Percentiles rank a stretch among this genome's conserved stretches.
Evolutionary conservation across 208 protist species (phyloP).

Genomic region (Trypanosoma conorhini): DNA sequence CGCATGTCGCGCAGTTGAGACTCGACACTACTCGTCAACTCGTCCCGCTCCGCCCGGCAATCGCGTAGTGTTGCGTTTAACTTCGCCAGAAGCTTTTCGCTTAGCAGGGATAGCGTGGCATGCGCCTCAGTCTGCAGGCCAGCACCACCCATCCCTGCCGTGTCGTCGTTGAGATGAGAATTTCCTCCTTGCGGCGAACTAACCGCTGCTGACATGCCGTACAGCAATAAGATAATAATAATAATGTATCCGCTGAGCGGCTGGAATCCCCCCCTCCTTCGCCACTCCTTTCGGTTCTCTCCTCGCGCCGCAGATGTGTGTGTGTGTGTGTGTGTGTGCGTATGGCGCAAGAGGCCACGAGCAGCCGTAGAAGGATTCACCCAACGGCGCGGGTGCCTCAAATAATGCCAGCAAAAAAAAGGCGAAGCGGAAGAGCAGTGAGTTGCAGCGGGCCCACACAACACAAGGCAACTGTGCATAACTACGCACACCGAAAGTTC

Average conservation of each 20-base stretch:
- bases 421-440: neutral
- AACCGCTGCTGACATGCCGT: no score
- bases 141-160: no score
- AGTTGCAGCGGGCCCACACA: neutral
- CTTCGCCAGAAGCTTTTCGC: conserved; percentile 13
- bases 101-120: conserved; percentile 1
- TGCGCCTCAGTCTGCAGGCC: neutral
- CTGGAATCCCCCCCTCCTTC: neutral
- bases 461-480: neutral
- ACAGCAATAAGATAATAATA: no score
- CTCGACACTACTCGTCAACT: conserved; percentile 10
- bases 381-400: neutral
- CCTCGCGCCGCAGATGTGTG: neutral
- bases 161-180: no score
- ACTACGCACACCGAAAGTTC: neutral
- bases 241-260: no score
- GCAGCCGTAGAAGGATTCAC: neutral
- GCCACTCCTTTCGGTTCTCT: neutral
- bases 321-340: neutral
- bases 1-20: conserved; percentile 15
- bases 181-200: no score
- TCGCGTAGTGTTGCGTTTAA: conserved; percentile 11
- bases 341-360: neutral
- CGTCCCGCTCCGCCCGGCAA: conserved; percentile 10
- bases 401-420: neutral